These are phyloP conservation scores for Hanseniaspora sp. DNA, from an alignment of 1,139 yeast species.

Conservation along the genomic window DNA sequence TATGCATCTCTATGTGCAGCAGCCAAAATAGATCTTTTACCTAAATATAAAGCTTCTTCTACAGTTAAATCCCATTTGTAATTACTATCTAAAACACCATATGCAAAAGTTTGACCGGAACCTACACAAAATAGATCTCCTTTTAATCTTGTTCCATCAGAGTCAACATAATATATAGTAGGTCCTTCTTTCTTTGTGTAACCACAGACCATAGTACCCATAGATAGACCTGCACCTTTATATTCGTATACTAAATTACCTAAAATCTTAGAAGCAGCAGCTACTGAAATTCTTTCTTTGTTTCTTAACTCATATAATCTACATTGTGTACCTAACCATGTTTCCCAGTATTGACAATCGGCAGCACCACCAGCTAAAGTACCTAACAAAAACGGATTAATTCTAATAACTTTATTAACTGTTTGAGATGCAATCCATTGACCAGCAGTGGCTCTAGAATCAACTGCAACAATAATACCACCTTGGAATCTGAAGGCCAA, in stretches of 20 bases:
- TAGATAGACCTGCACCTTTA: constrained; percentile 96
- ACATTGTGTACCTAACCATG: constrained; percentile 96
- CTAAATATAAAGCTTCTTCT: constrained; percentile 87
- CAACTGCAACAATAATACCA: constrained; percentile 93
- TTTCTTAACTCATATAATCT: constrained; percentile 88
- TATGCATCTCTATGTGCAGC: constrained; percentile 98
- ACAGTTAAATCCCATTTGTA: constrained; percentile 81
- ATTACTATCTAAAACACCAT: constrained; percentile 90
- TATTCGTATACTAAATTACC: constrained; percentile 83
- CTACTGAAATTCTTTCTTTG: constrained; percentile 88
- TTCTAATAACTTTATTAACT: constrained; percentile 92
- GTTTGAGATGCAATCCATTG: constrained; percentile 98
- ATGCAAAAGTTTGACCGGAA: constrained; percentile 99
- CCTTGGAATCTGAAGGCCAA: constrained; percentile 92
- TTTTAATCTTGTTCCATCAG: constrained; percentile 90
- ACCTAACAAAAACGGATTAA: constrained; percentile 88
- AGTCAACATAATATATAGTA: constrained; percentile 87
- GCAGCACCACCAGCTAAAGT: constrained; percentile 99
- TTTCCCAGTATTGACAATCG: constrained; percentile 98
- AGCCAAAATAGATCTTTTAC: constrained; percentile 90
- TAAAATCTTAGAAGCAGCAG: constrained; percentile 91
- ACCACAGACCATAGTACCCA: constrained; percentile 99
- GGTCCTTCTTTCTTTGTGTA: constrained; percentile 93
- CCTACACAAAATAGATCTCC: constrained; percentile 97
- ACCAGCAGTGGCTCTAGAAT: constrained; percentile 97